Evolutionary conservation across 306 rosid species (phyloP).

Genomic region (Abrus precatorius): DNA sequence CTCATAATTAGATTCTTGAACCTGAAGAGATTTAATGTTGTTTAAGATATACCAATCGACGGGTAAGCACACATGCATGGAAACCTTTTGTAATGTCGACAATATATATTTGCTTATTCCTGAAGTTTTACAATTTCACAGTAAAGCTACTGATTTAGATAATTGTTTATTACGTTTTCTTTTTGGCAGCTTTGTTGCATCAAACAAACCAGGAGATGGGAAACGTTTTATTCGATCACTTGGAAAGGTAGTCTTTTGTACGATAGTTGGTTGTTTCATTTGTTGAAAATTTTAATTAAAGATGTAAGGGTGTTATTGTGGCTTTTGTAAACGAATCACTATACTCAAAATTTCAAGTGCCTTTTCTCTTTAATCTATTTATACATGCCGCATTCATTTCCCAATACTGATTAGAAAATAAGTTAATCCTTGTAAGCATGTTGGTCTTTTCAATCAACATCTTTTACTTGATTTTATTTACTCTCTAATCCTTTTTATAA

Average conservation of each 20-base stretch:
- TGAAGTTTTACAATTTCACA: slow-evolving; percentile 16
- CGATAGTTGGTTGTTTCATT: not conserved
- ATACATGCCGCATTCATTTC: not conserved
- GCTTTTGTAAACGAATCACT: not conserved
- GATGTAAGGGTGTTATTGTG: not conserved
- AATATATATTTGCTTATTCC: not conserved
- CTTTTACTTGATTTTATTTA: too few species aligned
- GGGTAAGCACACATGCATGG: not conserved
- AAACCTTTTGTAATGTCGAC: not conserved
- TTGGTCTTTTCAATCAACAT: too few species aligned
- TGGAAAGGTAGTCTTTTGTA: slow-evolving; percentile 71
- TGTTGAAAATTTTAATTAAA: slow-evolving; percentile 18
- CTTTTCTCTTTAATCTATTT: not conserved
- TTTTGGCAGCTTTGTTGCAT: slow-evolving; percentile 74
- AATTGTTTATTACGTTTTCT: slow-evolving; percentile 34
- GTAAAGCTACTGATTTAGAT: slow-evolving; percentile 10
- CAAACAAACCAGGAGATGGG: slow-evolving; percentile 84
- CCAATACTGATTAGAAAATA: too few species aligned
- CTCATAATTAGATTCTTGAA: slow-evolving; percentile 1
- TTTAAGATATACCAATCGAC: not conserved
- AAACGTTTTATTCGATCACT: slow-evolving; percentile 79
- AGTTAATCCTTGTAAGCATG: too few species aligned
- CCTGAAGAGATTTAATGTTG: slow-evolving; percentile 3
- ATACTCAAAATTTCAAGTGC: not conserved
- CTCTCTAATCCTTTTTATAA: too few species aligned